Percentiles rank a stretch among this genome's conserved stretches.
Evolutionary conservation across 1,139 yeast genomes (phyloP).

Genomic region (Zhuliangozyma parablackwelliae): DNA sequence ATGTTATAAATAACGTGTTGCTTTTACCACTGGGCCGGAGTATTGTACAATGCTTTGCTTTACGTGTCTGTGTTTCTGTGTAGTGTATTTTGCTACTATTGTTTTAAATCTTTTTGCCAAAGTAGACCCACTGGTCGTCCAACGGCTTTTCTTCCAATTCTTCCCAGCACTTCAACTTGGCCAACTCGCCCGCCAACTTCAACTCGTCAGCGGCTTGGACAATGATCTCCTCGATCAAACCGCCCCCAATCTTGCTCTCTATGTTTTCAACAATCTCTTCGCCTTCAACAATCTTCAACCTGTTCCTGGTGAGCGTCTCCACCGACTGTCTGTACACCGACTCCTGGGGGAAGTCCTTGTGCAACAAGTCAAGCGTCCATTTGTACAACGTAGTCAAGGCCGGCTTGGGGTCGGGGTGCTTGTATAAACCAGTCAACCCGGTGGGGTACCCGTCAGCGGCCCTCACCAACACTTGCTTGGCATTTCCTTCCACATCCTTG

Average conservation of each 20-base stretch:
- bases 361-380: slow-evolving; percentile 59
- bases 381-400: slow-evolving; percentile 68
- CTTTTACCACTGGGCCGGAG: neutral
- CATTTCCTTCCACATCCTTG: slow-evolving; percentile 9
- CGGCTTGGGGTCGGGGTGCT: slow-evolving; percentile 84
- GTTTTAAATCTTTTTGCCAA: slow-evolving; percentile 50
- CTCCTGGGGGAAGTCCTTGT: slow-evolving; percentile 59
- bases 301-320: slow-evolving; percentile 65
- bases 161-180: slow-evolving; percentile 65
- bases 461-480: slow-evolving; percentile 54
- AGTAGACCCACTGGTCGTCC: slow-evolving; percentile 70
- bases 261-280: slow-evolving; percentile 63
- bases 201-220: slow-evolving; percentile 84
- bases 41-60: neutral
- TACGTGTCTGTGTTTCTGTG: neutral
- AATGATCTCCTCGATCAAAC: slow-evolving; percentile 77
- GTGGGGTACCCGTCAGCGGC: slow-evolving; percentile 72
- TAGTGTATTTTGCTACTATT: neutral
- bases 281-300: slow-evolving; percentile 62
- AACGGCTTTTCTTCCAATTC: slow-evolving; percentile 65
- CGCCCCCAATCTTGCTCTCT: slow-evolving; percentile 74
- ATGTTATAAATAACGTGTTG: neutral
- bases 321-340: slow-evolving; percentile 76
- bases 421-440: slow-evolving; percentile 72
- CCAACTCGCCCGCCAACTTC: slow-evolving; percentile 62